Conservation (phyloP, 192 early-diverging fungal species). For the Coemansia sp. region DNA sequence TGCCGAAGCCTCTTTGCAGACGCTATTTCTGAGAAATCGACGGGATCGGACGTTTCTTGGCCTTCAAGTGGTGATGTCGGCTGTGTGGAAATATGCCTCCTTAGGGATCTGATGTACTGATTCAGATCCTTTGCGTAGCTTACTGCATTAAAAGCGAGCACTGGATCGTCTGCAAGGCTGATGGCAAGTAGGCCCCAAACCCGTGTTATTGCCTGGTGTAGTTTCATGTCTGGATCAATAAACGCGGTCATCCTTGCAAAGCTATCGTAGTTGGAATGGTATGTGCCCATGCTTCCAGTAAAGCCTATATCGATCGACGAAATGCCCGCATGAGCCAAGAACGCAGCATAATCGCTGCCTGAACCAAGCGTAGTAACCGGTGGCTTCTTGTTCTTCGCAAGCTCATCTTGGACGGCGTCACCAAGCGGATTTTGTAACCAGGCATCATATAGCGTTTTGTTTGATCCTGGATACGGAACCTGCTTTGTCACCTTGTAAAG, state of each 20-base stretch:
- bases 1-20: conserved; percentile 20
- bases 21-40: not conserved
- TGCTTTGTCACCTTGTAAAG: conserved; percentile 53
- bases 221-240: conserved; percentile 57
- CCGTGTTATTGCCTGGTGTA: conserved; percentile 54
- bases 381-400: conserved; percentile 8
- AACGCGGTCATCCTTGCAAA: conserved; percentile 61
- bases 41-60: not conserved
- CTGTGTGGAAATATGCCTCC: conserved; percentile 13
- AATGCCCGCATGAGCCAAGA: conserved; percentile 65
- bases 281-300: conserved; percentile 53
- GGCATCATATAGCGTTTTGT: conserved; percentile 53
- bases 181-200: conserved; percentile 55
- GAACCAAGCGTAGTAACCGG: conserved; percentile 40
- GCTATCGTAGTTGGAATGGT: conserved; percentile 70
- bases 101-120: conserved; percentile 44
- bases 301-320: conserved; percentile 59
- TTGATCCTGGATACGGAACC: conserved; percentile 50
- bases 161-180: conserved; percentile 49
- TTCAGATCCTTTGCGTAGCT: conserved; percentile 55
- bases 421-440: conserved; percentile 41
- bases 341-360: conserved; percentile 61
- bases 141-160: conserved; percentile 45
- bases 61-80: not conserved
- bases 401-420: not conserved